Evolutionary conservation across 148 eudicot genomes (phyloP), one percentile per base, ranked within the genome.

Genomic region (Vaccinium corymbosum): DNA sequence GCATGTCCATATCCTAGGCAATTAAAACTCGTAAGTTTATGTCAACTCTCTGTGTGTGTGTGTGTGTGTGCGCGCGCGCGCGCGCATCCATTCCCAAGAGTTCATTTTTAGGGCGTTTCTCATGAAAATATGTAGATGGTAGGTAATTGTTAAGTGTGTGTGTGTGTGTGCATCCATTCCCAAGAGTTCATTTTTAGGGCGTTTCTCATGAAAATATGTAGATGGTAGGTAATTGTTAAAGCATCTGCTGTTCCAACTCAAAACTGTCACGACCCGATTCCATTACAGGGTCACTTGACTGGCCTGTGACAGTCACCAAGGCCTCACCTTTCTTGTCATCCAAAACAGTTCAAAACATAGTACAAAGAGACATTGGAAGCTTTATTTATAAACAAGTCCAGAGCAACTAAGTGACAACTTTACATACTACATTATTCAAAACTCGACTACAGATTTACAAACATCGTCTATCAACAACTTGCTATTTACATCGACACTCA

Each of bases 1-100:
- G 93, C 97, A 56, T 97, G 99, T 80, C 92, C 92, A n/a, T 93
- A 91, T 87, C 99, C 98, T 83, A 94, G 99, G 46, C 94, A 80
- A 83, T 84, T 88, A 62, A 97, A 92, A 88, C 72, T 92, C 87
- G 99, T 97, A 89, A 91, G 97, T 86, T 49, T 72, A 48, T 13
- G 15, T 77, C 15, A 14, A 9, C 8, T 49, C 1, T 75, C 15
- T 59, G 0, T 66, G 0, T 25, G 8, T 25, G 35, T 9, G 4
- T 25, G 6, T 68, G 27, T 27, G 27, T 27, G 27, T 0, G 27
- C 27, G 27, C 27, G 27, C 27, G 27, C 27, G 27, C 27, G 27
- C 27, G 27, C 27, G 5, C 64, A 53, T 15, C 14, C 14, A 29
- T 35, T 35, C 50, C 6, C 7, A 7, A 12, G 25, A 57, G 35